Conservation (phyloP, 129 eudicot genomes). For the Ambrosia trifida region DNA sequence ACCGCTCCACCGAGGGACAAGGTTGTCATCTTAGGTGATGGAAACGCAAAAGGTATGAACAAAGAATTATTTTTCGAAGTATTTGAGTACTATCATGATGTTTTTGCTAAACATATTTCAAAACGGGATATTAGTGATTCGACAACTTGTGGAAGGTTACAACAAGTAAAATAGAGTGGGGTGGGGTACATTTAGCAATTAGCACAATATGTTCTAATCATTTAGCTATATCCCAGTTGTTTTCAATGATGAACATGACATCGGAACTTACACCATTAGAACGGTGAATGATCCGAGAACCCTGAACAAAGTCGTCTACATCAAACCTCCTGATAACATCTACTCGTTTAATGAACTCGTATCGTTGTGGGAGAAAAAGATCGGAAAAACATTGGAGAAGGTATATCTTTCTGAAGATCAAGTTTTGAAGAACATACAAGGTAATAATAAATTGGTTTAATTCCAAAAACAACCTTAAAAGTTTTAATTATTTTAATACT, state of each 20-base stretch:
- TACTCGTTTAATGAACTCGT: conserved; percentile 47
- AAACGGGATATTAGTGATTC: no score
- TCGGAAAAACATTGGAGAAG: conserved; percentile 44
- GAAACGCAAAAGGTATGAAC: conserved; percentile 44
- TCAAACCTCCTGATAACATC: conserved; percentile 41
- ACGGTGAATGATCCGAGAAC: conserved; percentile 57
- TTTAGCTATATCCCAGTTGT: conserved; percentile 27
- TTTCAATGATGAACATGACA: conserved; percentile 48
- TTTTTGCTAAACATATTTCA: no score
- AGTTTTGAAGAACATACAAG: conserved; percentile 49
- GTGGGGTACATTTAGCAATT: no score
- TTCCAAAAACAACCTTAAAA: no score
- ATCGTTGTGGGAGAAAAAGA: conserved; percentile 57
- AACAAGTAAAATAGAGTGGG: no score
- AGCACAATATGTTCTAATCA: neutral
- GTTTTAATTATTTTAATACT: no score
- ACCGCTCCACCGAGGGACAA: conserved; percentile 53
- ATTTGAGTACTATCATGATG: neutral
- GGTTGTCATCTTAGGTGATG: conserved; percentile 49
- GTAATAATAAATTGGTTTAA: conserved; percentile 19
- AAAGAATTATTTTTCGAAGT: neutral
- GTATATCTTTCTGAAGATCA: conserved; percentile 42
- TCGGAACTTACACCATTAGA: conserved; percentile 45
- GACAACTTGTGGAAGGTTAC: no score
- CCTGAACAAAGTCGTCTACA: conserved; percentile 45